Base-by-base conservation (phyloP, 2,329 filamentous ascomycete genomes). In the Myriosclerotinia duriaeana region DNA sequence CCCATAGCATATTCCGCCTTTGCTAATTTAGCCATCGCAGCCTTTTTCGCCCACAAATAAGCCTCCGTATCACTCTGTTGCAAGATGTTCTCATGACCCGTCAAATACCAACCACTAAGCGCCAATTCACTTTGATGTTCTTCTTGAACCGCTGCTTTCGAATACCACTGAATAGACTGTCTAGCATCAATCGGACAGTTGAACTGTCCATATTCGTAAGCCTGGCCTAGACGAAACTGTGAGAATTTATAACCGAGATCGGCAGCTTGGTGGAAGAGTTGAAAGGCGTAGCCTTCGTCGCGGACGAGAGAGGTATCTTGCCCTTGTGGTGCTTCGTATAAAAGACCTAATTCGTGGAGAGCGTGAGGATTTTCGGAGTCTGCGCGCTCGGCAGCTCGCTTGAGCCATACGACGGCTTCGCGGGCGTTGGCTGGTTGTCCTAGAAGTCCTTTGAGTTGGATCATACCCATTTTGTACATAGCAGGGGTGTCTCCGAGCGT, bases 1-100 rank as follows among this genome's bases (percentile, higher is more conserved):
- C 95, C 95, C 90, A 99, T 97, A 0, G 94, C 95, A 79, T 97
- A 98, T 80, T 98, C 91, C 0, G 95, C 95, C 81, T 98, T 99
- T 9, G 92, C 88, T 48, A 97, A 79, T 3, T 94, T 93, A 4
- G 92, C 90, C 70, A 89, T 87, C 0, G 95, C 95, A 2, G 95
- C 94, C 79, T 97, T 98, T 30, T 94, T 84, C 14, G 95, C 94
- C 95, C 95, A 99, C 2, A 99, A 85, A 77, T 97, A 99, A 0
- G 95, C 95, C 77, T 99, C 95, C 0, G 92, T 96, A 73, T 99
- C 95, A 76, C 89, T 96, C 78, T 97, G 94, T 74, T 91, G 87
- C 64, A 99, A 80, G 11, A 98, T 91, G 0, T 91, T 91, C 65
- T 96, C 91, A 46, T 87, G 89, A 1, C 95, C 95, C 0, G 95